Percentiles rank a stretch among this genome's conserved stretches.
Conservation (phyloP, 2,329 filamentous ascomycete genomes). For the Fusarium sp. region DNA sequence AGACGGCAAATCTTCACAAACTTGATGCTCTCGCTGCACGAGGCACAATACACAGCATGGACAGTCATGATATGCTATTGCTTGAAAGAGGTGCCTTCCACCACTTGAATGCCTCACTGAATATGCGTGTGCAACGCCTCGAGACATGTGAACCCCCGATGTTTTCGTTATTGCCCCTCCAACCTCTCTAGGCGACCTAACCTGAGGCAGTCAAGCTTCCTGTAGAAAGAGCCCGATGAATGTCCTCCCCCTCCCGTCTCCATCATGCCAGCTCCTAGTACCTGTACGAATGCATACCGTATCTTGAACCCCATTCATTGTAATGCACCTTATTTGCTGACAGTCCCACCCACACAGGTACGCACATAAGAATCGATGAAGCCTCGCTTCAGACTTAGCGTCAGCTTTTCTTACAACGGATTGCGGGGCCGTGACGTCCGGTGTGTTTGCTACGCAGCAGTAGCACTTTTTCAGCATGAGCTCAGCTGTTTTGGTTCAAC, state of each 20-base stretch:
- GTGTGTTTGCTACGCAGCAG: background rate
- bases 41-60: background rate
- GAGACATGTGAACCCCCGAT: background rate
- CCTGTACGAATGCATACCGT: constrained; percentile 15
- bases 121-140: background rate
- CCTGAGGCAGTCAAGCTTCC: background rate
- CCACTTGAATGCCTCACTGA: background rate
- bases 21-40: background rate
- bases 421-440: constrained; percentile 33
- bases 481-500: background rate
- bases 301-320: constrained; percentile 13
- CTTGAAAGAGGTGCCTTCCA: background rate
- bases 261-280: constrained; percentile 3
- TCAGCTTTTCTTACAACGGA: constrained; percentile 13
- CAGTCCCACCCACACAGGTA: background rate
- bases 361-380: constrained; percentile 13
- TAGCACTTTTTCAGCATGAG: constrained; percentile 1
- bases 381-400: constrained; percentile 24
- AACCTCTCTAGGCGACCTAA: background rate
- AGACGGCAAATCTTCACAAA: background rate
- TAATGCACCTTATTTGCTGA: constrained; percentile 17
- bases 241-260: background rate
- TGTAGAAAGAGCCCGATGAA: background rate
- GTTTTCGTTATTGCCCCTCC: constrained; percentile 5
- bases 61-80: background rate